These are phyloP conservation scores for Mallotus nudiflorus DNA, from an alignment of 345 rosid genomes.

Conservation along the genomic window DNA sequence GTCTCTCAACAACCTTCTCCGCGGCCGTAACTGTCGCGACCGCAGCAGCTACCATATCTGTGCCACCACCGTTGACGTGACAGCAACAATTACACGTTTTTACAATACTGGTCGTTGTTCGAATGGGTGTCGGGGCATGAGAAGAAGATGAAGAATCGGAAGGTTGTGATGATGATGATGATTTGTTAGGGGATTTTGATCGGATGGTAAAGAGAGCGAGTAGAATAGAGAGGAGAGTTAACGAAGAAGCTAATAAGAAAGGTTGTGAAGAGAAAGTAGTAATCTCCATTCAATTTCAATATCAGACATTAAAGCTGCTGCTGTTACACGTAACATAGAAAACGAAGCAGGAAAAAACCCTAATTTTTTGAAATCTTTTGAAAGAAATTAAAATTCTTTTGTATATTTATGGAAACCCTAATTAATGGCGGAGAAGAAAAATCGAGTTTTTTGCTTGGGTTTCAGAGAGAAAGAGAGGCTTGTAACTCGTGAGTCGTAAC, in stretches of 20 bases:
- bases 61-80: slow-evolving; percentile 30
- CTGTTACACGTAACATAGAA: neutral
- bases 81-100: slow-evolving; percentile 34
- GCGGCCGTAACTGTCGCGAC: neutral
- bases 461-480: neutral
- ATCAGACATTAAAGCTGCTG: slow-evolving; percentile 54
- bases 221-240: slow-evolving; percentile 45
- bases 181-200: slow-evolving; percentile 41
- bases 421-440: slow-evolving; percentile 1
- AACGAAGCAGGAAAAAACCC: slow-evolving; percentile 50
- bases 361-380: slow-evolving; percentile 13
- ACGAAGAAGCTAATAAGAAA: slow-evolving; percentile 49
- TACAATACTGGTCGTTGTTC: too few species aligned
- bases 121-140: neutral
- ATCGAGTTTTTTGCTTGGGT: neutral
- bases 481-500: slow-evolving; percentile 28
- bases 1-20: slow-evolving; percentile 41
- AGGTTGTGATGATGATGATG: slow-evolving; percentile 11
- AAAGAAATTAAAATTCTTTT: too few species aligned
- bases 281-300: slow-evolving; percentile 46
- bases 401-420: slow-evolving; percentile 2
- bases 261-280: slow-evolving; percentile 35
- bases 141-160: too few species aligned
- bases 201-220: slow-evolving; percentile 41
- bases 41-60: slow-evolving; percentile 32